Evolutionary conservation across 2,329 filamentous ascomycete species (phyloP), one percentile per base, ranked within the genome.

Genomic region (Endocalyx cinctus): DNA sequence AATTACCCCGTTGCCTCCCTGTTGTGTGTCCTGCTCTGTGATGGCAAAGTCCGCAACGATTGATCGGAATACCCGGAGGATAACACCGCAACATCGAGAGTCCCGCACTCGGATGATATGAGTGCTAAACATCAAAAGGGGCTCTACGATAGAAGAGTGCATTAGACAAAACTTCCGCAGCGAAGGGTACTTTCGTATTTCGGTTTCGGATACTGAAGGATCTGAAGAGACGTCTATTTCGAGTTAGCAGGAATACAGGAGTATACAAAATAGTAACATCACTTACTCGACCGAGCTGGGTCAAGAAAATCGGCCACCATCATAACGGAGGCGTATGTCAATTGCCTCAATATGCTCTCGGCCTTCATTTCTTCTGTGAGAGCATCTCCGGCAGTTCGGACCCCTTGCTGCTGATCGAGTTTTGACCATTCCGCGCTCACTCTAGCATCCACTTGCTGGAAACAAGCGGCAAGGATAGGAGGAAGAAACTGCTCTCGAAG

Each of bases 281-380:
- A 60, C 71, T 64, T 68, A 82, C 78, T 81, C 57, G 62, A 70
- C 63, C 77, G 67, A 30, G 72, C 70, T 11, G 88, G 85, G 55
- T 94, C 89, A 15, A 98, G 70, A 48, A 97, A 80, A 46, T 87
- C 85, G 6, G 87, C 87, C 42, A 96, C 84, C 73, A 97, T 87
- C 48, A 92, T 82, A 18, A 96, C 87, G 2, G 89, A 87, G 4
- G 87, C 87, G 59, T 94, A 92, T 0, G 90, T 96, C 31, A 97
- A 73, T 57, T 96, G 88, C 14, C 92, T 79, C 28, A 98, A 67
- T 18, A 98, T 94, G 53, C 90, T 97, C 59, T 98, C 92, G 6
- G 87, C 82, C 62, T 96, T 95, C 92, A 98, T 98, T 64, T 98
- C 92, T 47, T 96, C 88, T 2, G 85, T 86, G 33, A 98, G 66